A percentile compares a stretch with the other conserved stretches of the same genome.
phyloP scores from a whole-genome alignment of 306 rosid genomes.

The Macrotyloma uniflorum region DNA sequence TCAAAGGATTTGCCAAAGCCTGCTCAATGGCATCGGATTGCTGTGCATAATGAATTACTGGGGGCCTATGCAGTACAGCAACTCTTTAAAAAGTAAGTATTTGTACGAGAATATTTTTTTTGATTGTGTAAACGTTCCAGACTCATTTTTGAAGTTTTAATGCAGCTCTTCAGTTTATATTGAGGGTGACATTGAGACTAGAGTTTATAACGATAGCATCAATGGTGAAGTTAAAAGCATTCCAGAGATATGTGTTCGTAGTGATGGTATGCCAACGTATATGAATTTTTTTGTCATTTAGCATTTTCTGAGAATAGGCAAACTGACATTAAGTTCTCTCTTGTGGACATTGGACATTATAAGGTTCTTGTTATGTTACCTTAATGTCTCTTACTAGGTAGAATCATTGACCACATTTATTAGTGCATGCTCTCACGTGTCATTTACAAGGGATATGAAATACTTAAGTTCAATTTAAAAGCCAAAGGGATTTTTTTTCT shows the following conservation, averaged over 20 bases:
- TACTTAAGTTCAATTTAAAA: slow-evolving; percentile 9
- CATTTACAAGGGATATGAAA: background rate
- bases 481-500: background rate
- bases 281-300: background rate
- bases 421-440: background rate
- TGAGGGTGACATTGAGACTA: slow-evolving; percentile 95
- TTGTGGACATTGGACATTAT: background rate
- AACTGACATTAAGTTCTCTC: background rate
- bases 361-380: slow-evolving; percentile 4
- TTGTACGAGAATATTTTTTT: slow-evolving; percentile 8
- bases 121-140: slow-evolving; percentile 29
- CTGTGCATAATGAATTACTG: slow-evolving; percentile 79
- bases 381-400: slow-evolving; percentile 5
- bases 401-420: background rate
- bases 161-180: slow-evolving; percentile 93
- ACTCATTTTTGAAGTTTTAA: slow-evolving; percentile 48
- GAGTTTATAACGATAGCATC: slow-evolving; percentile 91
- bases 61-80: slow-evolving; percentile 92
- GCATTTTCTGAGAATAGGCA: background rate
- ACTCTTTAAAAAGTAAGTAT: slow-evolving; percentile 72
- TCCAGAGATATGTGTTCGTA: slow-evolving; percentile 92
- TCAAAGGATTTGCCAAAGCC: slow-evolving; percentile 77
- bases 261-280: slow-evolving; percentile 66
- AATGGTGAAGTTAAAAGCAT: slow-evolving; percentile 87
- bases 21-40: slow-evolving; percentile 94